Conservation (phyloP, 306 rosid genomes). For the Arachis hypogaea region DNA sequence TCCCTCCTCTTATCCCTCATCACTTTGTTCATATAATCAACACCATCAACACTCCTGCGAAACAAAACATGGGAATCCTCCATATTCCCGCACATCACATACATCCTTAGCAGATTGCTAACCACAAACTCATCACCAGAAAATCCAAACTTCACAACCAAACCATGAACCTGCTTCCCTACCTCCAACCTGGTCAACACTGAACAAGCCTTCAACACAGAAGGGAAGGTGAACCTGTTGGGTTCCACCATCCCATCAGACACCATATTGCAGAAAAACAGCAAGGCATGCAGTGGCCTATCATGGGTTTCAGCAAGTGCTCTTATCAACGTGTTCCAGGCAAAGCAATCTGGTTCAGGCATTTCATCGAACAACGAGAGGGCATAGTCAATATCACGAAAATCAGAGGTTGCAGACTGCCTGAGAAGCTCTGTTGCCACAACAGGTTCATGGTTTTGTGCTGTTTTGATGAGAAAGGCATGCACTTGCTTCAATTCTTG, state of each 20-base stretch:
- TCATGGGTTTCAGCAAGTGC: constrained; percentile 59
- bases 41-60: constrained; percentile 39
- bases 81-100: constrained; percentile 64
- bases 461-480: constrained; percentile 66
- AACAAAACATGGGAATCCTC: constrained; percentile 64
- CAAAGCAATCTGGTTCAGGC: constrained; percentile 62
- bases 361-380: constrained; percentile 52
- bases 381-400: constrained; percentile 49
- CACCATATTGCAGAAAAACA: constrained; percentile 55
- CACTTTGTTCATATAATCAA: constrained; percentile 25
- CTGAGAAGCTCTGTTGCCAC: constrained; percentile 62
- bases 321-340: constrained; percentile 74
- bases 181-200: constrained; percentile 46
- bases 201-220: constrained; percentile 74
- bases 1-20: constrained; percentile 47
- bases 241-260: constrained; percentile 57
- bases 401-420: constrained; percentile 51
- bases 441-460: constrained; percentile 58
- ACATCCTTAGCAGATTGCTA: constrained; percentile 72
- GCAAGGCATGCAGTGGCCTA: constrained; percentile 45
- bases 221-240: constrained; percentile 71
- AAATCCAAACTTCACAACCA: constrained; percentile 66
- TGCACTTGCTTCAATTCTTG: constrained; percentile 69
- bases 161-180: constrained; percentile 75
- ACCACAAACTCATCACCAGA: constrained; percentile 63